Evolutionary conservation across 2,329 filamentous ascomycete genomes (phyloP), one percentile per base, ranked within the genome.

Genomic region (Cercospora zeina): DNA sequence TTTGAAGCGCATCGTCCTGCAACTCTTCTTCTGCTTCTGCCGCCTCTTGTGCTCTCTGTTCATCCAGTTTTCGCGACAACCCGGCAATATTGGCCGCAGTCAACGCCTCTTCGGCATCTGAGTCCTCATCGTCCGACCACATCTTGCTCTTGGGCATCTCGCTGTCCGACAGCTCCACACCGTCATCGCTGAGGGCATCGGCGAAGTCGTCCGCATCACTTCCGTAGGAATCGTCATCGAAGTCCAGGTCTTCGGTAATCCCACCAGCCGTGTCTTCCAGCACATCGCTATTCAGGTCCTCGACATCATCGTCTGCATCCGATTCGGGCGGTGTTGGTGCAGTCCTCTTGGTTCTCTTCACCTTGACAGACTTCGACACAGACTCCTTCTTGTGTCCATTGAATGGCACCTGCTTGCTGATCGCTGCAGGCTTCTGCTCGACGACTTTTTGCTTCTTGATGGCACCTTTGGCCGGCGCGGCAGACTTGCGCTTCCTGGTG

Each of bases 31-130:
- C 87, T 24, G 91, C 91, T 65, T 93, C 90, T 24, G 87, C 91
- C 16, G 88, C 91, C 66, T 96, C 90, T 63, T 89, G 83, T 49
- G 89, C 89, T 72, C 85, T 81, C 73, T 95, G 82, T 71, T 85
- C 81, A 74, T 99, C 93, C 61, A 99, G 78, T 76, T 92, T 93
- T 70, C 87, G 84, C 59, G 93, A 93, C 60, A 99, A 80, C 62
- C 95, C 95, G 71, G 89, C 95, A 66, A 99, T 97, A 77, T 99
- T 99, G 65, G 95, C 95, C 1, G 93, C 93, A 56, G 91, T 99
- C 68, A 99, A 83, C 75, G 88, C 89, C 78, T 97, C 93, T 77
- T 96, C 91, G 4, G 87, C 88, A 70, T 96, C 91, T 0, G 89
- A 93, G 56, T 92, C 88, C 67, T 93, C 90, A 72, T 97, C 93